Evolutionary conservation across 2,329 filamentous ascomycete species (phyloP).

Genomic region (Mollisia scopiformis): DNA sequence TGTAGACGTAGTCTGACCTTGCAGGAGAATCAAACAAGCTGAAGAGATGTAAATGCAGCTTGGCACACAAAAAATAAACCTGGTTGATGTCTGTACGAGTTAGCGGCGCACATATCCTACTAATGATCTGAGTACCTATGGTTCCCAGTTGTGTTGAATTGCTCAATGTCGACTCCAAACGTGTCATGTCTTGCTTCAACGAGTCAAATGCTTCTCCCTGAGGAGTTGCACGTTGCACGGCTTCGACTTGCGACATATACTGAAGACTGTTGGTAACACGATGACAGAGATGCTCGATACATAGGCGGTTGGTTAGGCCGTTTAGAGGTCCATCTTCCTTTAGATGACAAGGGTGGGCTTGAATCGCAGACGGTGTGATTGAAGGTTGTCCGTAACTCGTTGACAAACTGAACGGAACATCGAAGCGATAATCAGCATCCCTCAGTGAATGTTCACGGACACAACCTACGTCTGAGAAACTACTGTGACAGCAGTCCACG

Average conservation of each 20-base stretch:
- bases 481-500: slow-evolving; percentile 60
- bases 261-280: background rate
- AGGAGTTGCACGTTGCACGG: background rate
- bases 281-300: background rate
- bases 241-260: background rate
- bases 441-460: background rate
- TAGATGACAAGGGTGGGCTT: background rate
- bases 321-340: background rate
- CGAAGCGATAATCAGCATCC: slow-evolving; percentile 55
- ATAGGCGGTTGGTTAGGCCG: background rate
- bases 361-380: slow-evolving; percentile 65
- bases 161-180: background rate
- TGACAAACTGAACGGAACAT: slow-evolving; percentile 63
- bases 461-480: background rate
- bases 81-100: background rate
- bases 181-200: background rate
- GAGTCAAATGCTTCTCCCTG: background rate
- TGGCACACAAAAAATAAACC: background rate
- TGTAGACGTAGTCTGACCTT: background rate
- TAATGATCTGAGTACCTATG: too few relatives aligned
- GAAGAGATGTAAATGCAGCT: slow-evolving; percentile 7
- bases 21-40: background rate
- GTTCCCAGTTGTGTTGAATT: too few relatives aligned
- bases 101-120: too few relatives aligned
- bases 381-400: slow-evolving; percentile 79